These are phyloP conservation scores for Dryadomyces sulphureus DNA, from an alignment of 2,329 filamentous ascomycete species.

Conservation along the genomic window DNA sequence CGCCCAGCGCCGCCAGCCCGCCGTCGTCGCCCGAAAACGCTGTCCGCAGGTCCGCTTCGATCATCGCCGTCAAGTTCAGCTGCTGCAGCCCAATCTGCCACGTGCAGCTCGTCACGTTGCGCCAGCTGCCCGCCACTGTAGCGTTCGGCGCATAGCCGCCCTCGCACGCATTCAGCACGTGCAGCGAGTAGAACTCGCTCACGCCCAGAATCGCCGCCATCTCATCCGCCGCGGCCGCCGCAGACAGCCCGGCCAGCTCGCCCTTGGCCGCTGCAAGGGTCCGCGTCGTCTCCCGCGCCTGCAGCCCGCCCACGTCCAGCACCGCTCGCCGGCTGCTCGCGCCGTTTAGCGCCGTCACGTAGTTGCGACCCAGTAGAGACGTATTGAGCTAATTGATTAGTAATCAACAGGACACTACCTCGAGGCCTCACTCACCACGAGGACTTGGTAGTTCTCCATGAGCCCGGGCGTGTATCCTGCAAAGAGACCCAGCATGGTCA, in stretches of 20 bases:
- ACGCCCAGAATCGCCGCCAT: constrained; percentile 17
- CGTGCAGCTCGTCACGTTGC: constrained; percentile 15
- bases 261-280: constrained; percentile 7
- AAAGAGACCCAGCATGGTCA: constrained; percentile 22
- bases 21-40: constrained; percentile 21
- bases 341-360: constrained; percentile 15
- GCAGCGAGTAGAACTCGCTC: constrained; percentile 19
- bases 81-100: constrained; percentile 7
- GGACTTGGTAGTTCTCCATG: constrained; percentile 23
- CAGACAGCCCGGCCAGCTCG: constrained; percentile 11
- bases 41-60: constrained; percentile 28
- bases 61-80: constrained; percentile 28
- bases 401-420: neutral
- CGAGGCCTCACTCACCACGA: constrained; percentile 17
- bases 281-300: too few relatives aligned
- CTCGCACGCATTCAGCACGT: constrained; percentile 17
- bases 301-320: neutral
- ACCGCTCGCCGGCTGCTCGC: neutral
- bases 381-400: constrained; percentile 22
- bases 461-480: constrained; percentile 22
- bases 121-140: constrained; percentile 11
- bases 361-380: constrained; percentile 23
- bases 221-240: constrained; percentile 11
- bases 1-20: constrained; percentile 28
- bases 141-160: constrained; percentile 16